Evolutionary conservation across 805 yeast genomes (phyloP).

Genomic region (Huiozyma naganishii): DNA sequence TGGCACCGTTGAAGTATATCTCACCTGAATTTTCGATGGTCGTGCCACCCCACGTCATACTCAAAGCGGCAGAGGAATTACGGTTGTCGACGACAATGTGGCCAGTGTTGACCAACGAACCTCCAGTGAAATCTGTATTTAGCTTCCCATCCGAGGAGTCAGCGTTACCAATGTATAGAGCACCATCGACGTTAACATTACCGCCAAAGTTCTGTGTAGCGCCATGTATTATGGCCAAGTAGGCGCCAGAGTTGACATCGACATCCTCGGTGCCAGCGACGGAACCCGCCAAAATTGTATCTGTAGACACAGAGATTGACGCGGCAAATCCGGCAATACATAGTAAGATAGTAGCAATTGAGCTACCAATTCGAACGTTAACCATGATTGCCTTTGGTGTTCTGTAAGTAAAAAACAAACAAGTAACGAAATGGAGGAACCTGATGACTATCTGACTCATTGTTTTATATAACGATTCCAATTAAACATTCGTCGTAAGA

Average conservation of each 20-base stretch:
- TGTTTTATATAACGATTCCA: too few species aligned
- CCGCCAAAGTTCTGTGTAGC: conserved; percentile 1
- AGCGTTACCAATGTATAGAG: conserved; percentile 7
- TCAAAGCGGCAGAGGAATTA: conserved; percentile 4
- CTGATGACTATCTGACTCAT: too few species aligned
- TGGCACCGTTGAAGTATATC: conserved; percentile 7
- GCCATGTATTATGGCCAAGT: conserved; percentile 7
- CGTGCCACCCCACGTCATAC: conserved; percentile 4
- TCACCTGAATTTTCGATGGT: conserved; percentile 7
- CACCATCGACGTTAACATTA: conserved; percentile 5
- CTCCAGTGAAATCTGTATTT: conserved; percentile 2
- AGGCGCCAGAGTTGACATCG: conserved; percentile 3
- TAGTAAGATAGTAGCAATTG: too few species aligned
- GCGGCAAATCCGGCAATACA: not conserved
- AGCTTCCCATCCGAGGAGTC: conserved; percentile 4
- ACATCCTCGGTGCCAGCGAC: not conserved
- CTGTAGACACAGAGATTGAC: not conserved
- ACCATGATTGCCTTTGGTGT: too few species aligned
- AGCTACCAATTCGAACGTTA: too few species aligned
- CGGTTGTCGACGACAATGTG: conserved; percentile 6
- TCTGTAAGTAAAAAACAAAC: too few species aligned
- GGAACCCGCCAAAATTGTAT: not conserved
- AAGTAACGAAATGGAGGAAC: too few species aligned
- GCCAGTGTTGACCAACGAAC: conserved; percentile 6
- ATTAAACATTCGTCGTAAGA: too few species aligned